phyloP scores from a whole-genome alignment of 805 yeast species.

The Candida germanica region DNA sequence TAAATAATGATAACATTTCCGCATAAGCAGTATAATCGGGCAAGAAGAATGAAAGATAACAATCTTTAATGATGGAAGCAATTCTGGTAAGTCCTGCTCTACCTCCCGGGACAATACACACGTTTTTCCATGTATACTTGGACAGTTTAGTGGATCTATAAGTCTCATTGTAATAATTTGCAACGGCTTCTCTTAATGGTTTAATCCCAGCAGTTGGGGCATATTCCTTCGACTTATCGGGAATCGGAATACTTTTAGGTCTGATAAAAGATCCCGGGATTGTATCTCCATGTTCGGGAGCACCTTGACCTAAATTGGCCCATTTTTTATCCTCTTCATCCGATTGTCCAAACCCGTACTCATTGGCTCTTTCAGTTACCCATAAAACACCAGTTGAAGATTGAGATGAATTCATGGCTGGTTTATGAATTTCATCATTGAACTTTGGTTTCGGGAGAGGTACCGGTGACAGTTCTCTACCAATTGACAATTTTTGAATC shows the following conservation, averaged over 20 bases:
- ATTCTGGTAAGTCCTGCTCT: conserved; percentile 61
- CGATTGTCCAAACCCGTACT: conserved; percentile 44
- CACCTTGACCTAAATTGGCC: conserved; percentile 65
- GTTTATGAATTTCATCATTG: conserved; percentile 46
- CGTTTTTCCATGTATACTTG: conserved; percentile 59
- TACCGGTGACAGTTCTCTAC: conserved; percentile 44
- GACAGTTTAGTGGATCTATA: conserved; percentile 48
- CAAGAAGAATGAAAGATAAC: conserved; percentile 56
- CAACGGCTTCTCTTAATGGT: conserved; percentile 55
- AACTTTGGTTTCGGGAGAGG: conserved; percentile 49
- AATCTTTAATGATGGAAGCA: conserved; percentile 57
- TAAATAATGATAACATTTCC: conserved; percentile 60
- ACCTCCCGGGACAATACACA: conserved; percentile 64
- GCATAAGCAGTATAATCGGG: conserved; percentile 68
- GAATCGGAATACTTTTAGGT: conserved; percentile 46
- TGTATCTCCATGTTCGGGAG: conserved; percentile 60
- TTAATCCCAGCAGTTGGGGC: conserved; percentile 60
- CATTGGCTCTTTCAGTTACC: conserved; percentile 61
- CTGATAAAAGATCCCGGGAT: conserved; percentile 56
- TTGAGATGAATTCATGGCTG: conserved; percentile 57
- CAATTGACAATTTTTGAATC: conserved; percentile 28
- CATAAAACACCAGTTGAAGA: conserved; percentile 63
- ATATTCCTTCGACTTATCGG: conserved; percentile 51
- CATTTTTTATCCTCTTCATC: conserved; percentile 41
- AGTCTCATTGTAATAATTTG: conserved; percentile 52